phyloP scores from a whole-genome alignment of 441 rosid species.

The Croton setiger region DNA sequence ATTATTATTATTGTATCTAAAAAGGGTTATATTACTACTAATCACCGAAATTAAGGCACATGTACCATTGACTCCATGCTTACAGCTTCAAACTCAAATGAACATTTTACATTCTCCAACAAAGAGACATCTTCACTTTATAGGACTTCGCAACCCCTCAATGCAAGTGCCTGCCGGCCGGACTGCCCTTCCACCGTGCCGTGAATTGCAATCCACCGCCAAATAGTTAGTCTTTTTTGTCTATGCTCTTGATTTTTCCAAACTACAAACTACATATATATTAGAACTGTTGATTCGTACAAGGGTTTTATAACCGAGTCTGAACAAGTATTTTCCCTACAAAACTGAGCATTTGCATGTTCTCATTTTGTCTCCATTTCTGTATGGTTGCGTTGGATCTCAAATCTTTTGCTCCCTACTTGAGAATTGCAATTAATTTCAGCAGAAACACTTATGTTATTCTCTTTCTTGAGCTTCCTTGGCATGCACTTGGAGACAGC shows the following conservation, averaged over 20 bases:
- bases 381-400: slow-evolving; percentile 14
- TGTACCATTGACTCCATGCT: slow-evolving; percentile 18
- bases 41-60: slow-evolving; percentile 12
- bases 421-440: slow-evolving; percentile 1
- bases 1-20: slow-evolving; percentile 7
- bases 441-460: slow-evolving; percentile 7
- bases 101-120: slow-evolving; percentile 17
- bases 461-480: slow-evolving; percentile 46
- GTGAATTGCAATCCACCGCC: slow-evolving; percentile 14
- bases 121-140: not conserved
- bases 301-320: too few relatives aligned
- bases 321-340: slow-evolving; percentile 6
- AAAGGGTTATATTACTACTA: not conserved
- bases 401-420: slow-evolving; percentile 27
- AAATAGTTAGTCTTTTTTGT: slow-evolving; percentile 4
- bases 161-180: not conserved
- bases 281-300: too few relatives aligned
- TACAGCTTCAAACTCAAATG: slow-evolving; percentile 17
- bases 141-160: slow-evolving; percentile 15
- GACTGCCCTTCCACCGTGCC: slow-evolving; percentile 20
- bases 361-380: slow-evolving; percentile 5
- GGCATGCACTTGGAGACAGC: slow-evolving; percentile 59
- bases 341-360: not conserved
- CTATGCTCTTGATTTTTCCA: slow-evolving; percentile 10
- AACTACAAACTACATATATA: slow-evolving; percentile 12